A percentile compares a stretch with the other conserved stretches of the same genome.
phyloP scores from a whole-genome alignment of 768 basidiomycete species.

The Suillus placidus region DNA sequence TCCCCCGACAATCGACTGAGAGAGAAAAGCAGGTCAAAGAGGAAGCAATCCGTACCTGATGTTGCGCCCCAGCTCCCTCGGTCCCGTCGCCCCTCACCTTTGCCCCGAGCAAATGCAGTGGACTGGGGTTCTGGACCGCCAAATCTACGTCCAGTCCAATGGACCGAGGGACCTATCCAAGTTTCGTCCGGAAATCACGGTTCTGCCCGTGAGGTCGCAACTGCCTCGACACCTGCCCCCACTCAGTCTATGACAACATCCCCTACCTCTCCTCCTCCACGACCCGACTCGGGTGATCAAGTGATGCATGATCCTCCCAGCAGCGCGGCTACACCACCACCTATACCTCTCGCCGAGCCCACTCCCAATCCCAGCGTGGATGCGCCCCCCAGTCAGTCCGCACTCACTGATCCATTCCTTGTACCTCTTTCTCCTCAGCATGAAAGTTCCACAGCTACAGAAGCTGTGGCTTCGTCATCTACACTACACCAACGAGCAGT shows the following conservation, averaged over 20 bases:
- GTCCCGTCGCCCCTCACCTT: background rate
- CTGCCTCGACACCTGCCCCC: background rate
- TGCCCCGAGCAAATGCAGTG: background rate
- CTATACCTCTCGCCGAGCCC: background rate
- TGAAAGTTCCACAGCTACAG: background rate
- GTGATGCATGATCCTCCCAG: background rate
- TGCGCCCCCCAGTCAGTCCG: background rate
- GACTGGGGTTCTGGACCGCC: constrained; percentile 5
- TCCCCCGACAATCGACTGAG: background rate
- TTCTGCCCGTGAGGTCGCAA: background rate
- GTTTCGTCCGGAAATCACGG: background rate
- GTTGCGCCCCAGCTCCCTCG: background rate
- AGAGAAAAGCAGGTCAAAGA: constrained; percentile 3
- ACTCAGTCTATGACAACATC: background rate
- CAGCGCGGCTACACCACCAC: background rate
- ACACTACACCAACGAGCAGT: background rate
- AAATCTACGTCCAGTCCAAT: constrained; percentile 2
- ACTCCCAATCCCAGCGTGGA: background rate
- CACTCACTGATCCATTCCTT: background rate
- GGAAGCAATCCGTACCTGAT: background rate
- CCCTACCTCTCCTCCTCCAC: background rate
- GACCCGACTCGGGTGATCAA: background rate
- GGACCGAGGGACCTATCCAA: background rate
- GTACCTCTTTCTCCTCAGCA: background rate
- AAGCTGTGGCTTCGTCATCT: background rate